These are phyloP conservation scores for Acacia acuminata DNA, from an alignment of 306 rosid species.

Conservation along the genomic window DNA sequence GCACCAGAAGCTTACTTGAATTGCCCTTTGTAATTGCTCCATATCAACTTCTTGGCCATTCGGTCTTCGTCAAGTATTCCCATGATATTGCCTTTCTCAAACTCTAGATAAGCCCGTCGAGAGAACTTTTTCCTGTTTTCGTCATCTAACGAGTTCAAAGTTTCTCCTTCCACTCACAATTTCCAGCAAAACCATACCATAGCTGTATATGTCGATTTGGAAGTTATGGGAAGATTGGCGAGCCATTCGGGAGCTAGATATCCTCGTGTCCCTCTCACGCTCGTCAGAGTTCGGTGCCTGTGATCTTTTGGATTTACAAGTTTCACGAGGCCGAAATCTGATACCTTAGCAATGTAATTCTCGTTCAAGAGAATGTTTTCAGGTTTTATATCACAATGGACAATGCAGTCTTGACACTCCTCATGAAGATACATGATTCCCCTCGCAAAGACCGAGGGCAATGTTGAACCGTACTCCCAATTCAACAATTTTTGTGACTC, in stretches of 20 bases:
- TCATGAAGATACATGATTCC: constrained; percentile 88
- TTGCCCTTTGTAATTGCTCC: constrained; percentile 61
- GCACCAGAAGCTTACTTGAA: constrained; percentile 82
- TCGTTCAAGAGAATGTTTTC: constrained; percentile 85
- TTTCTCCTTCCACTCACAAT: constrained; percentile 86
- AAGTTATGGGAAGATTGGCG: constrained; percentile 72
- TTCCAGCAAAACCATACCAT: constrained; percentile 86
- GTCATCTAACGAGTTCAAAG: constrained; percentile 62
- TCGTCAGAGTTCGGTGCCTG: constrained; percentile 59
- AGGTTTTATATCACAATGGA: constrained; percentile 87
- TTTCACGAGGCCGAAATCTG: constrained; percentile 89
- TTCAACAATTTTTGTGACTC: constrained; percentile 56
- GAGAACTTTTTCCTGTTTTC: constrained; percentile 60
- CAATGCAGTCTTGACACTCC: constrained; percentile 85
- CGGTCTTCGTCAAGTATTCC: constrained; percentile 60
- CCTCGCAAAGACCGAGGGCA: constrained; percentile 76
- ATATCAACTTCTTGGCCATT: constrained; percentile 52
- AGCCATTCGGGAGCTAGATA: constrained; percentile 90
- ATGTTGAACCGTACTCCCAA: constrained; percentile 72
- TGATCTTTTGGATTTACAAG: constrained; percentile 64
- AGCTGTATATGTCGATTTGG: constrained; percentile 83
- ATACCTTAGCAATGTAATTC: constrained; percentile 65
- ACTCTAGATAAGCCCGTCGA: constrained; percentile 70
- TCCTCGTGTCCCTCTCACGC: constrained; percentile 84
- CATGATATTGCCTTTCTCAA: constrained; percentile 65